Evolutionary conservation across 768 basidiomycete species (phyloP).

Genomic region (Boletus sp.): DNA sequence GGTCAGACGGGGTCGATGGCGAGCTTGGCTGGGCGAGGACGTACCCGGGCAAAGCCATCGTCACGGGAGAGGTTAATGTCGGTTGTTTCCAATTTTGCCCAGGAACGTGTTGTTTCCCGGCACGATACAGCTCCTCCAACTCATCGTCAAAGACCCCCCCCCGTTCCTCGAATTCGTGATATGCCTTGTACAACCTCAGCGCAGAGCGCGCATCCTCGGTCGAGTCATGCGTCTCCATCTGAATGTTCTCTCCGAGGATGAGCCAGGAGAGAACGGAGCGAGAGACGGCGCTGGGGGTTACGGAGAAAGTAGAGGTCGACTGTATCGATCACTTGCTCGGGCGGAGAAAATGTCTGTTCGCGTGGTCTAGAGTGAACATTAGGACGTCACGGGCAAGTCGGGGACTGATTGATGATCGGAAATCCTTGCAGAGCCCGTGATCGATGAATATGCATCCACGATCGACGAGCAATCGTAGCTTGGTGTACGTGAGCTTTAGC

Average conservation of each 20-base stretch:
- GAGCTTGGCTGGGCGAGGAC: no score
- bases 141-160: conserved; percentile 80
- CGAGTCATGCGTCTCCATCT: conserved; percentile 95
- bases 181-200: conserved; percentile 79
- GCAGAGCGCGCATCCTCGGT: conserved; percentile 95
- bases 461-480: conserved; percentile 89
- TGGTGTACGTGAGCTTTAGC: conserved; percentile 97
- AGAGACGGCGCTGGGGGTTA: conserved; percentile 80
- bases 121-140: conserved; percentile 80
- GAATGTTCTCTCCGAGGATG: conserved; percentile 85
- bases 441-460: conserved; percentile 96
- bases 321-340: conserved; percentile 93
- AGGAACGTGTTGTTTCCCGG: conserved; percentile 72
- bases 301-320: conserved; percentile 93
- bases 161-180: conserved; percentile 69
- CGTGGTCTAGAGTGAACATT: background rate
- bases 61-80: conserved; percentile 8
- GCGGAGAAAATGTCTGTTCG: conserved; percentile 88
- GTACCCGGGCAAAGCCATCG: background rate
- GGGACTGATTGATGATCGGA: conserved; percentile 87
- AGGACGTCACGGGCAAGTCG: background rate
- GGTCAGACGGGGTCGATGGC: conserved; percentile 4
- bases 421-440: conserved; percentile 96
- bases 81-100: conserved; percentile 59
- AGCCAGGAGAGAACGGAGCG: conserved; percentile 93